Percentiles rank a stretch among this genome's conserved stretches.
Evolutionary conservation across 345 rosid species (phyloP).

Genomic region (Populus ilicifolia): DNA sequence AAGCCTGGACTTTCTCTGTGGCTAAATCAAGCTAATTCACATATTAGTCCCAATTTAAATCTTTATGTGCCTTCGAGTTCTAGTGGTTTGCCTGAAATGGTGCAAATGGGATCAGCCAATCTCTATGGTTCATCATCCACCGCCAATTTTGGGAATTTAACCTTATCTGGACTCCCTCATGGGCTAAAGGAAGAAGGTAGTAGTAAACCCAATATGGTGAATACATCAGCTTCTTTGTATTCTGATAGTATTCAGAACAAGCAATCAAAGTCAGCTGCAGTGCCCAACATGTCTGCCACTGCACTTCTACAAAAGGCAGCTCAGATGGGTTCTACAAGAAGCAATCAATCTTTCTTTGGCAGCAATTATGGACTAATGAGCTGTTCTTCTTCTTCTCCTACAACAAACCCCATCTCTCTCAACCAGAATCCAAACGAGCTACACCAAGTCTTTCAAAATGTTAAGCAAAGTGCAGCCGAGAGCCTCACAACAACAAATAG

Average conservation of each 20-base stretch:
- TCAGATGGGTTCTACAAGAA: conserved; percentile 85
- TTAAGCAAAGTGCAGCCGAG: conserved; percentile 24
- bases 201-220: conserved; percentile 22
- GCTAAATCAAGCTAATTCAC: conserved; percentile 23
- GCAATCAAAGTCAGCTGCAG: conserved; percentile 33
- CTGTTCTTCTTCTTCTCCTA: conserved; percentile 36
- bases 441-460: conserved; percentile 26
- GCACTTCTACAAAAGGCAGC: conserved; percentile 94
- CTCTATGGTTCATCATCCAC: conserved; percentile 50
- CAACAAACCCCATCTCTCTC: conserved; percentile 20
- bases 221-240: conserved; percentile 30
- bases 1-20: conserved; percentile 27
- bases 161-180: conserved; percentile 46
- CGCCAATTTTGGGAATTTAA: conserved; percentile 43
- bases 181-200: conserved; percentile 34
- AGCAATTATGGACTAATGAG: conserved; percentile 42
- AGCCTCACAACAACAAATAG: conserved; percentile 8
- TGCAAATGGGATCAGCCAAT: conserved; percentile 46
- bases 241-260: conserved; percentile 36
- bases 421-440: conserved; percentile 27
- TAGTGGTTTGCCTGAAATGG: conserved; percentile 55
- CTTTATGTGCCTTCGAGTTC: conserved; percentile 18
- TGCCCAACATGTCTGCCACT: conserved; percentile 82
- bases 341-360: conserved; percentile 50
- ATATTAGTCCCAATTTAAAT: conserved; percentile 9